A percentile compares a stretch with the other conserved stretches of the same genome.
Evolutionary conservation across 371 early-diverging fungal species (phyloP).

Genomic region (Blakeslea trispora): DNA sequence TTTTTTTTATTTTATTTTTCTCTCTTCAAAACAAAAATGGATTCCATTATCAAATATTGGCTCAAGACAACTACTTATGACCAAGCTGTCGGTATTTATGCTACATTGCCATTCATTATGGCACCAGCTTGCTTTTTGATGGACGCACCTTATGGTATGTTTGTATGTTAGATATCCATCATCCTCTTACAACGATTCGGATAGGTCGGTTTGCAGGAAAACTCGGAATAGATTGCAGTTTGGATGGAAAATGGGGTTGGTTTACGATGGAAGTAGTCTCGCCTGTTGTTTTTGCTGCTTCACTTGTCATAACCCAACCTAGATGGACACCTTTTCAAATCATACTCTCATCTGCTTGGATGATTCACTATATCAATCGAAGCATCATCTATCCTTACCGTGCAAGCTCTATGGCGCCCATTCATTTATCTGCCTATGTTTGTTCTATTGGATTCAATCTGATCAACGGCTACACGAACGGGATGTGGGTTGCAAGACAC

Average conservation of each 20-base stretch:
- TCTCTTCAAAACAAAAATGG: slow-evolving; percentile 4
- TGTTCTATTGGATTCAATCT: slow-evolving; percentile 46
- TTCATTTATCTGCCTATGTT: slow-evolving; percentile 33
- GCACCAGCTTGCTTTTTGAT: slow-evolving; percentile 13
- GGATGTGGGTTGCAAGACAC: slow-evolving; percentile 47
- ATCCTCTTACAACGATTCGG: not conserved
- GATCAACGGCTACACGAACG: slow-evolving; percentile 67
- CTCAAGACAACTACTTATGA: slow-evolving; percentile 20
- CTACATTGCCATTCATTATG: slow-evolving; percentile 21
- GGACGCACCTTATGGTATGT: slow-evolving; percentile 34
- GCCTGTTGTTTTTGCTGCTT: slow-evolving; percentile 28
- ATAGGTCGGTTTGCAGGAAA: slow-evolving; percentile 35
- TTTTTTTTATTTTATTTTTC: slow-evolving; percentile 1
- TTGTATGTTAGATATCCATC: too few relatives aligned
- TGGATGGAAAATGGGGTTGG: slow-evolving; percentile 45
- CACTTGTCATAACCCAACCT: slow-evolving; percentile 19
- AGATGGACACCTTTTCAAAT: slow-evolving; percentile 30
- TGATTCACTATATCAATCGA: slow-evolving; percentile 62
- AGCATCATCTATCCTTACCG: slow-evolving; percentile 56
- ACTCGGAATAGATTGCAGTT: slow-evolving; percentile 22
- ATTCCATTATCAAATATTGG: slow-evolving; percentile 12
- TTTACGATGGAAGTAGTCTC: slow-evolving; percentile 43
- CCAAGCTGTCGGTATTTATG: slow-evolving; percentile 21
- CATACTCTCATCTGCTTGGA: slow-evolving; percentile 44
- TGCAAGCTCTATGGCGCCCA: slow-evolving; percentile 52